These are phyloP conservation scores for Parmelia sp. DNA, from an alignment of 495 filamentous ascomycete genomes.

Conservation along the genomic window DNA sequence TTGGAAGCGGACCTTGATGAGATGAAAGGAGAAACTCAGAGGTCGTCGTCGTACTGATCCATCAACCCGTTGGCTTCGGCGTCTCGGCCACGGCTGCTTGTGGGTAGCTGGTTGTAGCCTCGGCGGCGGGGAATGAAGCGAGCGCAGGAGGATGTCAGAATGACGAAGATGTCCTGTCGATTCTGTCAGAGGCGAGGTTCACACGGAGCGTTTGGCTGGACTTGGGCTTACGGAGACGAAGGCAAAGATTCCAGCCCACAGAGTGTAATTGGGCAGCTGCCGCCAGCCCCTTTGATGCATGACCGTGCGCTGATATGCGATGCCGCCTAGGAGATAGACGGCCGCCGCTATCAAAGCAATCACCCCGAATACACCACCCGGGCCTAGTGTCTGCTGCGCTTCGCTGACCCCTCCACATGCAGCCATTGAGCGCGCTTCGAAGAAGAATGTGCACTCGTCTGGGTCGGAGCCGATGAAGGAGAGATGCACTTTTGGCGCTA, in stretches of 20 bases:
- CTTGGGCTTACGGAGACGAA: constrained; percentile 69
- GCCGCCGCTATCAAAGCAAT: constrained; percentile 74
- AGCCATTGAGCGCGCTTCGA: constrained; percentile 81
- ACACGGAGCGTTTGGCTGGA: constrained; percentile 30
- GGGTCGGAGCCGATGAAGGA: constrained; percentile 78
- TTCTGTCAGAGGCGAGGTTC: background rate
- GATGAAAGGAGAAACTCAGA: background rate
- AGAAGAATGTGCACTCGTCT: constrained; percentile 93
- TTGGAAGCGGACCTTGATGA: background rate
- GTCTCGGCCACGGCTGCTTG: constrained; percentile 23
- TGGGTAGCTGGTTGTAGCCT: constrained; percentile 28
- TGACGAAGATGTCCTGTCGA: constrained; percentile 71
- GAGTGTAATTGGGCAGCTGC: constrained; percentile 86
- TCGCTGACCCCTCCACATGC: constrained; percentile 71
- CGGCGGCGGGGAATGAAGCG: constrained; percentile 49
- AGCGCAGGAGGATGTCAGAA: constrained; percentile 69
- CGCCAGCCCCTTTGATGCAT: constrained; percentile 93
- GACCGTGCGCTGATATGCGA: constrained; percentile 91
- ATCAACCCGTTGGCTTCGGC: constrained; percentile 52
- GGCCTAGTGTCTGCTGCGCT: constrained; percentile 61
- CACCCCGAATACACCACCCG: constrained; percentile 84
- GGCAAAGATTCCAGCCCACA: constrained; percentile 83
- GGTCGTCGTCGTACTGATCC: constrained; percentile 89
- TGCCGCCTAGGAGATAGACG: constrained; percentile 86
- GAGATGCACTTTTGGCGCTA: constrained; percentile 52